Conservation (phyloP, 2,329 filamentous ascomycete species). For the Colletotrichum sojae region DNA sequence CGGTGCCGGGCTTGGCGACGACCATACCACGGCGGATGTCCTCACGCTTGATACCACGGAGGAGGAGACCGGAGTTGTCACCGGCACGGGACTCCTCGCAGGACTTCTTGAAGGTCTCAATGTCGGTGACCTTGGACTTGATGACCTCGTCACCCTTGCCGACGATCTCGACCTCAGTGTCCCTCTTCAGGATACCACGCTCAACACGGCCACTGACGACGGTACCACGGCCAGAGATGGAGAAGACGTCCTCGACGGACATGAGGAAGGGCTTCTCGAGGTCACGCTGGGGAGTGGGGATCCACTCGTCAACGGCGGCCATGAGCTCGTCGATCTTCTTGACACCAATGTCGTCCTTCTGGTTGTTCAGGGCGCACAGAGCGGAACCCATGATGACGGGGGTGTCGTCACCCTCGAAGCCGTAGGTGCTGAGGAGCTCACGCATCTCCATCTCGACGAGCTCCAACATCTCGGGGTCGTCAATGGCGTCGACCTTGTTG, state of each 20-base stretch:
- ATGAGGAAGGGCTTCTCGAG: conserved; percentile 99
- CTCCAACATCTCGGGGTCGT: conserved; percentile 99
- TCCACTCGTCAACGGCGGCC: conserved; percentile 92
- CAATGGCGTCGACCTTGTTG: conserved; percentile 98
- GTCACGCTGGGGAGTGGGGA: conserved; percentile 93
- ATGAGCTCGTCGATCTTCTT: conserved; percentile 94
- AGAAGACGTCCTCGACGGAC: conserved; percentile 96
- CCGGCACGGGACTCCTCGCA: conserved; percentile 96
- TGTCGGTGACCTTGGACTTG: conserved; percentile 99
- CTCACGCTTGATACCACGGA: conserved; percentile 96
- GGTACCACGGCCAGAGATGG: conserved; percentile 93
- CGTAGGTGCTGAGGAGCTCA: conserved; percentile 91
- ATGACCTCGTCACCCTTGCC: conserved; percentile 86
- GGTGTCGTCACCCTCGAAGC: conserved; percentile 98
- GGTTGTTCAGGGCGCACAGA: conserved; percentile 91
- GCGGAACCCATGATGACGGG: conserved; percentile 98
- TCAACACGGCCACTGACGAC: conserved; percentile 98
- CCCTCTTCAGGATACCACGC: conserved; percentile 93
- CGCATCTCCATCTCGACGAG: conserved; percentile 99
- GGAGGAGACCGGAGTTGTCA: conserved; percentile 97
- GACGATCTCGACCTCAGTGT: conserved; percentile 93
- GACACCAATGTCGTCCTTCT: conserved; percentile 87
- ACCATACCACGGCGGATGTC: conserved; percentile 97
- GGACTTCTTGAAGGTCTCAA: conserved; percentile 99
- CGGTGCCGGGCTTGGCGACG: conserved; percentile 83